A percentile compares a stretch with the other conserved stretches of the same genome.
Evolutionary conservation across 2,329 filamentous ascomycete genomes (phyloP).

Genomic region (Fonsecaea erecta): DNA sequence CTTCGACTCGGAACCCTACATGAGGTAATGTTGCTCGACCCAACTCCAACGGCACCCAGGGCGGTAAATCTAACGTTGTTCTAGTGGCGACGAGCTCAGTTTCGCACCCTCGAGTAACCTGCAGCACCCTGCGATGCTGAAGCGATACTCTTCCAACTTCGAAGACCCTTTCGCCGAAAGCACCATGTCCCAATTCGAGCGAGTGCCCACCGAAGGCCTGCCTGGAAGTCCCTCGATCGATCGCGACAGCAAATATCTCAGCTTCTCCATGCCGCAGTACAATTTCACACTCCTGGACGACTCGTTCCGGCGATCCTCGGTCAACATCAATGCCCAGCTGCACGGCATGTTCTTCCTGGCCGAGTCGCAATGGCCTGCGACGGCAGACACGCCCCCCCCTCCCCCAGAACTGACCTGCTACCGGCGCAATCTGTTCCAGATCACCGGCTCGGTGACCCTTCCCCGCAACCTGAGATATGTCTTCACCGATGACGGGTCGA

Average conservation of each 20-base stretch:
- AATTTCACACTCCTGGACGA: constrained; percentile 66
- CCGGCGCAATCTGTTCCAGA: constrained; percentile 92
- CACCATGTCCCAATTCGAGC: constrained; percentile 51
- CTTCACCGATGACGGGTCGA: constrained; percentile 81
- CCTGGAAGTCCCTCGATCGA: constrained; percentile 64
- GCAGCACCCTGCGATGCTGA: constrained; percentile 47
- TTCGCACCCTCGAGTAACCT: constrained; percentile 53
- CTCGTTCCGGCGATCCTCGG: constrained; percentile 59
- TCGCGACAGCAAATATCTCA: constrained; percentile 72
- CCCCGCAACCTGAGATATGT: constrained; percentile 79
- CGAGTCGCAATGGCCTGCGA: constrained; percentile 66
- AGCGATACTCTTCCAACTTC: constrained; percentile 54
- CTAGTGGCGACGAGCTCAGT: constrained; percentile 57
- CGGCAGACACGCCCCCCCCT: constrained; percentile 56
- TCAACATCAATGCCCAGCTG: constrained; percentile 65
- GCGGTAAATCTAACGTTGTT: constrained; percentile 23
- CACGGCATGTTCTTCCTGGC: constrained; percentile 73
- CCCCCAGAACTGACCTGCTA: constrained; percentile 90
- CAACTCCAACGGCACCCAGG: background rate
- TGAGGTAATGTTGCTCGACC: constrained; percentile 53
- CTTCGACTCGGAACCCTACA: constrained; percentile 65
- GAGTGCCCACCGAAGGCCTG: constrained; percentile 50
- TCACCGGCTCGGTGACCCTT: constrained; percentile 84
- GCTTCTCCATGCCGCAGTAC: constrained; percentile 69
- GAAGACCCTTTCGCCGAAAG: constrained; percentile 59